Percentiles rank a stretch among this genome's conserved stretches.
Evolutionary conservation across 257 asterid genomes (phyloP).

Genomic region (Jacaranda mimosifolia): DNA sequence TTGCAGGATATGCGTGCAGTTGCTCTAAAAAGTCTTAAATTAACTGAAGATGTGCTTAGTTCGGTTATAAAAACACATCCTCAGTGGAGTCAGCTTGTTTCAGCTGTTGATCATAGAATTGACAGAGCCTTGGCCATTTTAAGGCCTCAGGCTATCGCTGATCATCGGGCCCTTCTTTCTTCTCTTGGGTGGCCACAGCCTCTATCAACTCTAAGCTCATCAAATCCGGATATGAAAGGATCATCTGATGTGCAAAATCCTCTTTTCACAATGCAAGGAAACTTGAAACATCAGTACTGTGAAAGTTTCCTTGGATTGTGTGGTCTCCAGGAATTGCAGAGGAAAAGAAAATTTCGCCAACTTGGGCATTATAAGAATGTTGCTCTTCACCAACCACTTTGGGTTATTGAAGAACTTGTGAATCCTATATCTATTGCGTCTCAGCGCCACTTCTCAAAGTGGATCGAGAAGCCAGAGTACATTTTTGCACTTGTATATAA

Average conservation of each 20-base stretch:
- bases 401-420: constrained; percentile 98
- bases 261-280: constrained; percentile 81
- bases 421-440: constrained; percentile 82
- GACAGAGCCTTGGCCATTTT: constrained; percentile 94
- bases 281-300: constrained; percentile 79
- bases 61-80: constrained; percentile 76
- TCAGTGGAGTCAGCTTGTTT: constrained; percentile 82
- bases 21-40: constrained; percentile 69
- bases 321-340: constrained; percentile 91
- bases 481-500: constrained; percentile 91
- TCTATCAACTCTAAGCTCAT: constrained; percentile 65
- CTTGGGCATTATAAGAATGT: constrained; percentile 65
- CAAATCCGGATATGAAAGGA: constrained; percentile 53
- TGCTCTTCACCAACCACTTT: constrained; percentile 82
- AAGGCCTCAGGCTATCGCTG: constrained; percentile 97
- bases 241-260: constrained; percentile 71
- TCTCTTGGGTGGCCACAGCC: constrained; percentile 99
- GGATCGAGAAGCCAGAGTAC: constrained; percentile 92
- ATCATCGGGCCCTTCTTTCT: constrained; percentile 87
- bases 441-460: constrained; percentile 88
- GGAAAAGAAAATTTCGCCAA: constrained; percentile 82
- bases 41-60: constrained; percentile 72
- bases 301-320: constrained; percentile 90
- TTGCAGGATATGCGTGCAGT: constrained; percentile 72
- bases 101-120: constrained; percentile 96